A percentile compares a stretch with the other conserved stretches of the same genome.
These are phyloP conservation scores for Capsicum rhomboideum DNA, from an alignment of 257 asterid genomes.

Conservation along the genomic window DNA sequence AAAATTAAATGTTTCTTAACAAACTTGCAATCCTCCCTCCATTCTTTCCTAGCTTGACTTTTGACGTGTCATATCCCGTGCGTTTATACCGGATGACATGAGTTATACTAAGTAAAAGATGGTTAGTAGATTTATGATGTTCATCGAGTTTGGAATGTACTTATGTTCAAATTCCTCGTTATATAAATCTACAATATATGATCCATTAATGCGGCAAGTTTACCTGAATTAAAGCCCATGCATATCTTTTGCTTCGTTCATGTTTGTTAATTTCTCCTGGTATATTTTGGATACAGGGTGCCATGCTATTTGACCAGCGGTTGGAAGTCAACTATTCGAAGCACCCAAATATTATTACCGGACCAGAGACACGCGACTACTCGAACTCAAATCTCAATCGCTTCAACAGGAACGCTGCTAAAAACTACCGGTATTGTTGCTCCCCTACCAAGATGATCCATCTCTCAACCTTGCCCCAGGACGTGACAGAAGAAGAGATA, in stretches of 20 bases:
- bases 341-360: constrained; percentile 71
- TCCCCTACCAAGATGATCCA: constrained; percentile 97
- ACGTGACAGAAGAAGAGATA: constrained; percentile 72
- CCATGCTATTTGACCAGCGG: constrained; percentile 77
- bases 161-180: background rate
- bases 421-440: constrained; percentile 91
- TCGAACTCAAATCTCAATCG: constrained; percentile 93
- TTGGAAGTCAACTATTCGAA: constrained; percentile 92
- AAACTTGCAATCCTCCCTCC: background rate
- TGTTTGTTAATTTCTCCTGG: background rate
- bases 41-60: background rate
- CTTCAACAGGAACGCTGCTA: constrained; percentile 88
- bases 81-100: background rate
- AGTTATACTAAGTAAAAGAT: background rate
- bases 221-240: background rate
- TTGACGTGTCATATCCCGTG: background rate
- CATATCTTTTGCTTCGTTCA: background rate
- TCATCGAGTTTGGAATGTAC: background rate
- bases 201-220: background rate
- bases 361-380: constrained; percentile 90
- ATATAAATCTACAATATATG: background rate
- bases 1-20: background rate
- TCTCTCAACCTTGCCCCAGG: constrained; percentile 78
- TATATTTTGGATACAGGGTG: constrained; percentile 45
- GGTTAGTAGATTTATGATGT: background rate